A percentile compares a stretch with the other conserved stretches of the same genome.
Conservation (phyloP, 148 eudicot species). For the Bassia scoparia region DNA sequence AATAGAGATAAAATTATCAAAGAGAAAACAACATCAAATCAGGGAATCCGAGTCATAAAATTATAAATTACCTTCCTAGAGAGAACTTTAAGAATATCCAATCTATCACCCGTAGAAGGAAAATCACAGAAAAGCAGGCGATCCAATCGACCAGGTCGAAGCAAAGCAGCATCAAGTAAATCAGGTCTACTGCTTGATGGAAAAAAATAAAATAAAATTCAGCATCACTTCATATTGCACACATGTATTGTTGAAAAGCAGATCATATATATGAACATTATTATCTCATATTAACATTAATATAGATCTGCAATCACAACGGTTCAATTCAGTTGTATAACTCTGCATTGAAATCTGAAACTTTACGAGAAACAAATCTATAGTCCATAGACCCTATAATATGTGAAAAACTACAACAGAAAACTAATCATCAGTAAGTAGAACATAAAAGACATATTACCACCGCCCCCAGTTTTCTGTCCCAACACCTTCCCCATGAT, state of each 20-base stretch:
- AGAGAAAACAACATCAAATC: not conserved
- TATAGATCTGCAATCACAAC: not conserved
- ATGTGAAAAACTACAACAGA: not conserved
- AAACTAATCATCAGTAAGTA: not conserved
- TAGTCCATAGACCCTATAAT: not conserved
- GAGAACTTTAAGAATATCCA: slow-evolving; percentile 81
- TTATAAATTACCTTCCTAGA: slow-evolving; percentile 63
- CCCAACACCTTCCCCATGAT: too few species aligned
- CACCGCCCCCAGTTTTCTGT: not conserved
- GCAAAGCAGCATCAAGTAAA: slow-evolving; percentile 95
- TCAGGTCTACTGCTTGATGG: slow-evolving; percentile 96
- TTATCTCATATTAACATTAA: not conserved
- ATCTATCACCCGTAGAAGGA: slow-evolving; percentile 69
- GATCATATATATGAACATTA: not conserved
- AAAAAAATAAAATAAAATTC: slow-evolving; percentile 26
- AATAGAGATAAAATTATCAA: not conserved
- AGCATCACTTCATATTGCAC: slow-evolving; percentile 9
- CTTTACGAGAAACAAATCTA: not conserved
- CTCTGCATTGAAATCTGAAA: not conserved
- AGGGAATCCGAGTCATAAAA: not conserved
- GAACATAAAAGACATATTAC: not conserved
- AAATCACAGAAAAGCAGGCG: slow-evolving; percentile 96
- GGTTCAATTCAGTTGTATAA: not conserved
- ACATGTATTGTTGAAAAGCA: slow-evolving; percentile 3
- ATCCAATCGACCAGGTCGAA: slow-evolving; percentile 95